Evolutionary conservation across 345 rosid species (phyloP).

Genomic region (Rhodamnia rubescens): DNA sequence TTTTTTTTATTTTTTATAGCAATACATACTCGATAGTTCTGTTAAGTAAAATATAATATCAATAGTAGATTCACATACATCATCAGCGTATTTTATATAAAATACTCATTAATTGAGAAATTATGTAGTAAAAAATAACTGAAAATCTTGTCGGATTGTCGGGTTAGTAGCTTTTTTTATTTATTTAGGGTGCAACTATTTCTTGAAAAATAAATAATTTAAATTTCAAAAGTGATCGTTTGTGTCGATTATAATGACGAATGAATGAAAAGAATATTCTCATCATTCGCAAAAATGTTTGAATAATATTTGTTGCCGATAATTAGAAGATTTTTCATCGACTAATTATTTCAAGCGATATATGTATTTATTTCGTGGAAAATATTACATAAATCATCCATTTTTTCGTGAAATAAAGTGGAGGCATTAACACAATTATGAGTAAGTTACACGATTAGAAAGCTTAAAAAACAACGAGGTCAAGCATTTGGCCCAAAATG

Average conservation of each 20-base stretch:
- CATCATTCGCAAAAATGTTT: background rate
- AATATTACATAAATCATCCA: rapidly evolving
- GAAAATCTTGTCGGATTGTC: too few relatives aligned
- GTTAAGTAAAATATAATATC: too few relatives aligned
- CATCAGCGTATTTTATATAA: too few relatives aligned
- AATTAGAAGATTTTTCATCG: rapidly evolving
- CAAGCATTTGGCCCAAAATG: background rate
- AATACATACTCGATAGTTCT: too few relatives aligned
- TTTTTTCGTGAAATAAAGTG: background rate
- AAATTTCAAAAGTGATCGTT: too few relatives aligned
- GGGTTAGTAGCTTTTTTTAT: too few relatives aligned
- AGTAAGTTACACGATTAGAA: background rate
- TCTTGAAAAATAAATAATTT: too few relatives aligned
- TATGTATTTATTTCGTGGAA: background rate
- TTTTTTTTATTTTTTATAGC: too few relatives aligned
- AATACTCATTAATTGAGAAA: too few relatives aligned
- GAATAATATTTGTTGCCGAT: background rate
- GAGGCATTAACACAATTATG: background rate
- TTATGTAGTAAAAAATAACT: too few relatives aligned
- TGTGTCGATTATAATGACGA: background rate
- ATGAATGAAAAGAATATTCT: background rate
- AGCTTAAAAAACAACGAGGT: background rate
- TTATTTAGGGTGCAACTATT: too few relatives aligned
- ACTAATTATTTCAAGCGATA: background rate
- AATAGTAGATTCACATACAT: too few relatives aligned